phyloP scores from a whole-genome alignment of 2,329 filamentous ascomycete species.

The Penicillium psychrosexuale region DNA sequence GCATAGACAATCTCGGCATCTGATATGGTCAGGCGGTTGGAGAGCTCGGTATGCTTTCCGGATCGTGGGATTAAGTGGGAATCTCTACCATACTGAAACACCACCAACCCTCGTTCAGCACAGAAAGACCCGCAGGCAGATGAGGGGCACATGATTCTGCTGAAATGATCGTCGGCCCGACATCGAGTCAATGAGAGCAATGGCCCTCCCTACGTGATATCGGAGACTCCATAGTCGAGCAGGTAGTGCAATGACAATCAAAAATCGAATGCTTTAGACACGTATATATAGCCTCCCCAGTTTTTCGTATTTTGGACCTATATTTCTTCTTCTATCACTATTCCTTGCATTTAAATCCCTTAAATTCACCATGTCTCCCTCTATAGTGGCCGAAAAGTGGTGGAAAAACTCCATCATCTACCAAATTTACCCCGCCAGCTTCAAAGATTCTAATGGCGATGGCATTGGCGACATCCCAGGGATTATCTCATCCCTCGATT shows the following conservation, averaged over 20 bases:
- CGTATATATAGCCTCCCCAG: slow-evolving; percentile 1
- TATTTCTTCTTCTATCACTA: background rate
- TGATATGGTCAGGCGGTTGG: background rate
- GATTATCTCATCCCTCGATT: slow-evolving; percentile 61
- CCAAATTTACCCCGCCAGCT: slow-evolving; percentile 34
- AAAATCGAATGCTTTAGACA: background rate
- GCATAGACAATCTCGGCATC: background rate
- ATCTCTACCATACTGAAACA: background rate
- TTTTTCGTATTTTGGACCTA: background rate
- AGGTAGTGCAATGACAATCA: background rate
- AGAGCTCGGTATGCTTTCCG: background rate
- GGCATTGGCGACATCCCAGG: slow-evolving; percentile 62
- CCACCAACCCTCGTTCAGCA: background rate
- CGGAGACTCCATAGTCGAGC: background rate
- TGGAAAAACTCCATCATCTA: slow-evolving; percentile 41
- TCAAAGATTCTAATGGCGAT: slow-evolving; percentile 54
- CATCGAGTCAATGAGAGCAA: slow-evolving; percentile 1
- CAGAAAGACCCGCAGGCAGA: background rate
- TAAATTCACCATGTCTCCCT: slow-evolving; percentile 6
- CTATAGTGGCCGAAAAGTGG: slow-evolving; percentile 23
- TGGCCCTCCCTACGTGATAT: background rate
- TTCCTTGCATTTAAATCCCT: background rate
- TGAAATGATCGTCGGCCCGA: slow-evolving; percentile 1
- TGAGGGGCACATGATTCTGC: background rate
- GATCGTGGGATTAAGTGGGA: background rate